These are phyloP conservation scores for Fusarium liriodendri DNA, from an alignment of 2,329 filamentous ascomycete genomes.

Conservation along the genomic window DNA sequence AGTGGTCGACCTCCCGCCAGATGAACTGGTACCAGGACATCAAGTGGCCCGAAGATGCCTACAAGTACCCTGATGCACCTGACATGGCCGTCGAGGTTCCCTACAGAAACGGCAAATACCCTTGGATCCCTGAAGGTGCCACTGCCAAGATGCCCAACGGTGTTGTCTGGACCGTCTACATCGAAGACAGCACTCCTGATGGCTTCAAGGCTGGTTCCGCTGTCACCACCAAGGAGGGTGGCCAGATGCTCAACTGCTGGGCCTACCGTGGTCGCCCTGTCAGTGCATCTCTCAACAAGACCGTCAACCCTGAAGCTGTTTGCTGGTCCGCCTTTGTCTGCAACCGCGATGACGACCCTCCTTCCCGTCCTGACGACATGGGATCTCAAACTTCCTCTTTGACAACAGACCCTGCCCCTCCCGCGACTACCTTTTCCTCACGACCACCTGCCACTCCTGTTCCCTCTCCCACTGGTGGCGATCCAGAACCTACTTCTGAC, in stretches of 20 bases:
- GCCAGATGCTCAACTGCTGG: conserved; percentile 54
- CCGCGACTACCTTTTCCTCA: conserved; percentile 49
- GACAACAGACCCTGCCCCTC: conserved; percentile 47
- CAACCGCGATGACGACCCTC: conserved; percentile 50
- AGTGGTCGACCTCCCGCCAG: conserved; percentile 57
- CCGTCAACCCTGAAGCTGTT: conserved; percentile 50
- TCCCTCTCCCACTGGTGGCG: conserved; percentile 35
- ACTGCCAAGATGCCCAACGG: conserved; percentile 54
- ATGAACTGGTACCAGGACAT: conserved; percentile 57
- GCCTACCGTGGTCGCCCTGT: conserved; percentile 55
- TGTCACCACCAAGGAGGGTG: conserved; percentile 54
- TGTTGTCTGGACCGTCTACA: conserved; percentile 55
- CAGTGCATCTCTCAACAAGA: conserved; percentile 53
- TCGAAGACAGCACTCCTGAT: conserved; percentile 54
- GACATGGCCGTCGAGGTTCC: conserved; percentile 55
- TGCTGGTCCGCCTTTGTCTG: conserved; percentile 57
- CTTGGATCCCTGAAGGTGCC: conserved; percentile 52
- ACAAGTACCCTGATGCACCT: conserved; percentile 50
- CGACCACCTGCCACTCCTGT: conserved; percentile 41
- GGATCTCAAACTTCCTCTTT: conserved; percentile 49
- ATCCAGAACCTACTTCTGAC: conserved; percentile 46
- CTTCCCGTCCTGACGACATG: conserved; percentile 51
- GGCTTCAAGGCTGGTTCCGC: conserved; percentile 54
- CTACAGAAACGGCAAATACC: conserved; percentile 52
- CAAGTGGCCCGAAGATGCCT: conserved; percentile 50